A percentile compares a stretch with the other conserved stretches of the same genome.
Evolutionary conservation across 2,329 filamentous ascomycete species (phyloP).

Genomic region (Paraphoma sp.): DNA sequence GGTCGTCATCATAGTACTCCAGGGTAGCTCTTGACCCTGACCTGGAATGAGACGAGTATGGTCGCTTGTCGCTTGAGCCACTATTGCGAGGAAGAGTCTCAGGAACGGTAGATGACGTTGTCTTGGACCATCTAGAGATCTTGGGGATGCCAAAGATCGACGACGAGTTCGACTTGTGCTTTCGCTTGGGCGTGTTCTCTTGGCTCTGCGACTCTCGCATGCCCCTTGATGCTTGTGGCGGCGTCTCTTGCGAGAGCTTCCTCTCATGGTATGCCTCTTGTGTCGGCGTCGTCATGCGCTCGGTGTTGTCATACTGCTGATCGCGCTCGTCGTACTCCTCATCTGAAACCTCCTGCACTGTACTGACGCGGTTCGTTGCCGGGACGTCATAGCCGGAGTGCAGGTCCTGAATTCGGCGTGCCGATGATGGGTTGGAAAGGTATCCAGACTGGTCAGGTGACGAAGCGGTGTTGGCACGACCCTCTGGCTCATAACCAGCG

Average conservation of each 20-base stretch:
- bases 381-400: slow-evolving; percentile 61
- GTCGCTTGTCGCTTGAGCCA: slow-evolving; percentile 63
- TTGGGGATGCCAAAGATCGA: slow-evolving; percentile 78
- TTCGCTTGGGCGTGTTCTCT: slow-evolving; percentile 82
- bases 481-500: slow-evolving; percentile 81
- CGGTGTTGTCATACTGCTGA: slow-evolving; percentile 65
- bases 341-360: slow-evolving; percentile 80
- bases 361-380: slow-evolving; percentile 82
- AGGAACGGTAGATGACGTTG: slow-evolving; percentile 85
- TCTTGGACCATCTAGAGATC: slow-evolving; percentile 97
- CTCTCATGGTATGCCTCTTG: slow-evolving; percentile 56
- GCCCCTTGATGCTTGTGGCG: slow-evolving; percentile 58
- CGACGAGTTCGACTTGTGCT: slow-evolving; percentile 86
- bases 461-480: slow-evolving; percentile 76
- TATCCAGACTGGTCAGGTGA: slow-evolving; percentile 79
- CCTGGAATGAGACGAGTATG: slow-evolving; percentile 71
- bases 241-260: slow-evolving; percentile 51
- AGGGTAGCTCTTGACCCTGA: slow-evolving; percentile 77
- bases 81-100: slow-evolving; percentile 74
- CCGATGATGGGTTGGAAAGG: slow-evolving; percentile 65
- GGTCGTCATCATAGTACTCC: slow-evolving; percentile 62
- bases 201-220: slow-evolving; percentile 64
- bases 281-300: slow-evolving; percentile 67
- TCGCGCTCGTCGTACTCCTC: slow-evolving; percentile 74
- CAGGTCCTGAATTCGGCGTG: slow-evolving; percentile 54